Conservation (phyloP, 1,139 yeast species). For the Blastobotrys buckinghamii region DNA sequence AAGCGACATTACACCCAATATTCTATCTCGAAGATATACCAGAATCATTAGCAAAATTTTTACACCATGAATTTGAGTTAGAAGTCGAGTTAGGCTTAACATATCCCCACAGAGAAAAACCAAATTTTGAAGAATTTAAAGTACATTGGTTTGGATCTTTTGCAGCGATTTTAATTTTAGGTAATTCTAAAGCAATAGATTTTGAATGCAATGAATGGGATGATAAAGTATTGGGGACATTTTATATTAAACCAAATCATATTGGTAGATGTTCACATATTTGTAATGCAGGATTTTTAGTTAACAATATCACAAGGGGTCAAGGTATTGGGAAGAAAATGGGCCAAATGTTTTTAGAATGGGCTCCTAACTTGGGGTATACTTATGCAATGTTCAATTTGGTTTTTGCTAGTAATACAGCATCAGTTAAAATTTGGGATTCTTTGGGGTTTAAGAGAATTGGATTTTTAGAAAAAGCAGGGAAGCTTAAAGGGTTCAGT, state of each 20-base stretch:
- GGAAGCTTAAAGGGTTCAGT: constrained; percentile 76
- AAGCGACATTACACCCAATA: constrained; percentile 88
- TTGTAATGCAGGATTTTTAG: constrained; percentile 82
- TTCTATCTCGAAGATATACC: constrained; percentile 61
- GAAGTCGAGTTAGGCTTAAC: constrained; percentile 89
- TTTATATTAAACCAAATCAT: constrained; percentile 77
- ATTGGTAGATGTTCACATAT: constrained; percentile 92
- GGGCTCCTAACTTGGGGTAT: constrained; percentile 89
- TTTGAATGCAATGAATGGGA: constrained; percentile 55
- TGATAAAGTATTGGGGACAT: constrained; percentile 80
- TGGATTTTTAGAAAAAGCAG: constrained; percentile 80
- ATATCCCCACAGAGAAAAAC: constrained; percentile 73
- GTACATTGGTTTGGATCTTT: constrained; percentile 84
- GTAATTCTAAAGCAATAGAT: constrained; percentile 29
- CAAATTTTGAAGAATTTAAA: constrained; percentile 66
- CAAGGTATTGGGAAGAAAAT: constrained; percentile 84
- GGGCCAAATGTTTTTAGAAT: constrained; percentile 75
- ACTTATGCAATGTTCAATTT: constrained; percentile 78
- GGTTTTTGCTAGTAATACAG: constrained; percentile 81
- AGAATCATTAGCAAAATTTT: constrained; percentile 65
- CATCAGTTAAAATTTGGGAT: constrained; percentile 77
- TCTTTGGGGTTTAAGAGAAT: constrained; percentile 66
- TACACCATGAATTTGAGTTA: constrained; percentile 89
- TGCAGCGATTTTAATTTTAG: constrained; percentile 80
- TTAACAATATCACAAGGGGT: constrained; percentile 86